Evolutionary conservation across 495 filamentous ascomycete genomes (phyloP).

Genomic region (Sphaerosporella brunnea): DNA sequence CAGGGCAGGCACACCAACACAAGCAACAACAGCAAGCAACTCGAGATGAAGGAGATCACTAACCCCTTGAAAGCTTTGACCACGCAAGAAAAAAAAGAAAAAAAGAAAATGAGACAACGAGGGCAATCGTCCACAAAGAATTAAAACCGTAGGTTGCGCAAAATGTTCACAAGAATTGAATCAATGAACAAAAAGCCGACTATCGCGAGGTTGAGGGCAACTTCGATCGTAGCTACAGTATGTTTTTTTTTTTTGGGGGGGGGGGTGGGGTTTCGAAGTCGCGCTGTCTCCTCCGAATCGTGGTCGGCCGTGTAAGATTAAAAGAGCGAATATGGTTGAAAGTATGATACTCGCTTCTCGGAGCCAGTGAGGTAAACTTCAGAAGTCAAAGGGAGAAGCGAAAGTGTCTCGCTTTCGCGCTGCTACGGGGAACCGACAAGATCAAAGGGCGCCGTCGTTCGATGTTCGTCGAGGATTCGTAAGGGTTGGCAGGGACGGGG

Average conservation of each 20-base stretch:
- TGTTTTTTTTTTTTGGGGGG: too few relatives aligned
- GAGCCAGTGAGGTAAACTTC: not conserved
- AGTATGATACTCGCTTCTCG: slow-evolving; percentile 3
- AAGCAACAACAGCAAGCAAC: not conserved
- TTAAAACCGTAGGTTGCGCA: slow-evolving; percentile 22
- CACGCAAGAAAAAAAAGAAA: slow-evolving; percentile 11
- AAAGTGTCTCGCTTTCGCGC: not conserved
- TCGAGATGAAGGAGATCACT: slow-evolving; percentile 19
- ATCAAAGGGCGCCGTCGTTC: not conserved
- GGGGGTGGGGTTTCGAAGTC: too few relatives aligned
- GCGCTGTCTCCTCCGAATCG: slow-evolving; percentile 7
- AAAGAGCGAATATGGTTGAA: slow-evolving; percentile 13
- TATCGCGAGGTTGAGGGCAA: not conserved
- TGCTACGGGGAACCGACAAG: too few relatives aligned
- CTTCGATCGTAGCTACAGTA: not conserved
- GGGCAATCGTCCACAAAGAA: slow-evolving; percentile 12
- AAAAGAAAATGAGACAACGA: slow-evolving; percentile 10
- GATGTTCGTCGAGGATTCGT: not conserved
- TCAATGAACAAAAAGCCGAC: slow-evolving; percentile 10
- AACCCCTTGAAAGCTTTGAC: slow-evolving; percentile 23
- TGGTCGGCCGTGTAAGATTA: slow-evolving; percentile 3
- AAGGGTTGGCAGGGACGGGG: slow-evolving; percentile 1
- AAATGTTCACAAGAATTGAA: slow-evolving; percentile 27
- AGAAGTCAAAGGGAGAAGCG: slow-evolving; percentile 1
- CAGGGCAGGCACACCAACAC: slow-evolving; percentile 8